Evolutionary conservation across 305 asterid genomes (phyloP), one percentile per base, ranked within the genome.

Genomic region (Salvia sclarea): DNA sequence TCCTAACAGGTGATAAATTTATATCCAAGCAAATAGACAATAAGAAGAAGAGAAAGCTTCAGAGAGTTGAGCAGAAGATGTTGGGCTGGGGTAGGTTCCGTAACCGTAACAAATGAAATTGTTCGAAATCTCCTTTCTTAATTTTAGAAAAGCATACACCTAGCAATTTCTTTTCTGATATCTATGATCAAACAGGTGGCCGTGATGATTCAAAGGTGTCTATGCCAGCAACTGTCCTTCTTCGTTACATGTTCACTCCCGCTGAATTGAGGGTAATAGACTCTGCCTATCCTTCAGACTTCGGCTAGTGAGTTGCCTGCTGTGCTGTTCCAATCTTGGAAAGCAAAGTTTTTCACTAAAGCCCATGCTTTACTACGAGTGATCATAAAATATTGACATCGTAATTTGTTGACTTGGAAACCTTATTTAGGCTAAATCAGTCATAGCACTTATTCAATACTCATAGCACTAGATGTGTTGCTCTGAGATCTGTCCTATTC

Each of bases 41-140:
- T 79, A 85, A 78, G 64, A 93, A 87, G 90, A 91, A 91, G 88
- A 91, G 69, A 75, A 93, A 91, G 69, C 84, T 87, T 79, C 91
- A 93, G 83, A 83, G 81, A 78, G 92, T 85, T 59, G 98, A 93
- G 78, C 86, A 82, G 71, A 93, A 93, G 85, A 87, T 93, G 96
- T 88, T 91, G 75, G 96, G 98, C 69, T 93, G 98, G 98, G 98
- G 98, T 93, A 86, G 13, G 90, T 70, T 65, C 76, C 61, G 41
- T 49, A 55, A 60, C 76, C 61, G 41, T 49, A 55, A 60, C 35
- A n/a, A 66, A 35, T 31, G 52, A 38, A n/a, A 37, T 69, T 73
- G 24, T 50, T 38, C 9, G 3, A 57, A 16, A 47, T 64, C 45
- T n/a, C 48, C 49, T 25, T 49, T 47, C 47, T 33, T 43, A n/a